phyloP scores from a whole-genome alignment of 768 basidiomycete genomes.

The Lactarius hatsudake region DNA sequence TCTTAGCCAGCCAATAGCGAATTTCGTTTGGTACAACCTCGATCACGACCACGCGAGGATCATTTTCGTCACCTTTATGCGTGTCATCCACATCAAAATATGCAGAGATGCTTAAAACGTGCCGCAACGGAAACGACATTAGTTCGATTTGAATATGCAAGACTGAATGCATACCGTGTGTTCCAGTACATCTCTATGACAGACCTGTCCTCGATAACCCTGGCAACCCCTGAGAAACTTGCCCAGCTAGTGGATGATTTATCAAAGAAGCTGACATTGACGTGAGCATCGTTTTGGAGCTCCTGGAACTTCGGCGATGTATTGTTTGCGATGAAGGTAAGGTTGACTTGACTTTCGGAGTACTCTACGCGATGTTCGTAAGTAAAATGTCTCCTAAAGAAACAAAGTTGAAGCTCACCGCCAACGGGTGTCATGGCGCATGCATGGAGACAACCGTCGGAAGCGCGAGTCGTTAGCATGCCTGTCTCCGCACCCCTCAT shows the following conservation, averaged over 20 bases:
- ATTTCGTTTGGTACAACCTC: slow-evolving; percentile 79
- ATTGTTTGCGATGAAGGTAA: slow-evolving; percentile 74
- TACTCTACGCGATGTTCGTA: slow-evolving; percentile 37
- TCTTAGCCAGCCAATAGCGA: slow-evolving; percentile 73
- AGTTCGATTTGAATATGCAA: neutral
- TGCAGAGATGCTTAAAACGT: slow-evolving; percentile 48
- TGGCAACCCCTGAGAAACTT: slow-evolving; percentile 72
- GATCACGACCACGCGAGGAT: slow-evolving; percentile 78
- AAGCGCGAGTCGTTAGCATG: slow-evolving; percentile 74
- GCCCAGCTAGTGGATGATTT: slow-evolving; percentile 73
- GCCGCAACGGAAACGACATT: neutral
- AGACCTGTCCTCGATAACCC: slow-evolving; percentile 57
- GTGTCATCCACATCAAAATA: slow-evolving; percentile 88
- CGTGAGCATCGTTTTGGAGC: slow-evolving; percentile 68
- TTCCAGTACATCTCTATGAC: slow-evolving; percentile 63
- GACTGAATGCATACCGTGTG: slow-evolving; percentile 43
- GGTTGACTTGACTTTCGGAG: slow-evolving; percentile 47
- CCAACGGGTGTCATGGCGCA: slow-evolving; percentile 77
- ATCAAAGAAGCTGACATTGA: slow-evolving; percentile 80
- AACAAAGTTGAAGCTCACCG: slow-evolving; percentile 41
- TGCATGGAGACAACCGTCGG: slow-evolving; percentile 68
- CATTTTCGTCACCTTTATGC: slow-evolving; percentile 75
- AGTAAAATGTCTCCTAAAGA: neutral
- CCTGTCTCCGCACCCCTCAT: slow-evolving; percentile 61
- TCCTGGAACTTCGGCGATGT: slow-evolving; percentile 73